A percentile compares a stretch with the other conserved stretches of the same genome.
Evolutionary conservation across 148 eudicot genomes (phyloP).

Genomic region (Vaccinium corymbosum): DNA sequence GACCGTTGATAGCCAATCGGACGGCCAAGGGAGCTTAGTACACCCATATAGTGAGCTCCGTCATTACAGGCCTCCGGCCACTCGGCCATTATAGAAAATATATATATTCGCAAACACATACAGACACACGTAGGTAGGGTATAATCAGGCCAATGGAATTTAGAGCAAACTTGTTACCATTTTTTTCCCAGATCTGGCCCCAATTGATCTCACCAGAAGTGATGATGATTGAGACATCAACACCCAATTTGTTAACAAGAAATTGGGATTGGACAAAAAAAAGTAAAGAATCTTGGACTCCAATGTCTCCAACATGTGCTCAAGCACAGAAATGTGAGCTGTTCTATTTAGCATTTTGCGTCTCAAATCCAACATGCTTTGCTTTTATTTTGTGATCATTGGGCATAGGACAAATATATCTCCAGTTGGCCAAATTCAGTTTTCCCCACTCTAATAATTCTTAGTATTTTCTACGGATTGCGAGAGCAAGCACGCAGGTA

Average conservation of each 20-base stretch:
- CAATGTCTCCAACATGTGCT: background rate
- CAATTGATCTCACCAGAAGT: background rate
- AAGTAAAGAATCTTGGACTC: background rate
- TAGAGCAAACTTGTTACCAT: background rate
- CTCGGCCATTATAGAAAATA: no score
- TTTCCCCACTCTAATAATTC: background rate
- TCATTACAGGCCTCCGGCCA: no score
- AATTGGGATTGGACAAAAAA: background rate
- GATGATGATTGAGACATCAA: background rate
- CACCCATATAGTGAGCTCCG: no score
- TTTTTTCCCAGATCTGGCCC: background rate
- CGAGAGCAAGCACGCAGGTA: background rate
- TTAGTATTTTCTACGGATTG: background rate
- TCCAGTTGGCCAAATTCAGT: background rate
- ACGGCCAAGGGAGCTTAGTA: no score
- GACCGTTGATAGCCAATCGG: no score
- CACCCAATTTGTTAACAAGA: background rate
- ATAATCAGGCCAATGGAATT: background rate
- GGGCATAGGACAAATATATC: background rate
- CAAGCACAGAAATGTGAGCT: background rate
- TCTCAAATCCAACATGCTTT: background rate
- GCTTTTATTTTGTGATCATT: background rate
- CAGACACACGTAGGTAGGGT: no score
- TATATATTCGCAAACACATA: no score
- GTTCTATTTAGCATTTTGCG: background rate